Conservation (phyloP, 179 eudicot species). For the Spinacia oleracea region DNA sequence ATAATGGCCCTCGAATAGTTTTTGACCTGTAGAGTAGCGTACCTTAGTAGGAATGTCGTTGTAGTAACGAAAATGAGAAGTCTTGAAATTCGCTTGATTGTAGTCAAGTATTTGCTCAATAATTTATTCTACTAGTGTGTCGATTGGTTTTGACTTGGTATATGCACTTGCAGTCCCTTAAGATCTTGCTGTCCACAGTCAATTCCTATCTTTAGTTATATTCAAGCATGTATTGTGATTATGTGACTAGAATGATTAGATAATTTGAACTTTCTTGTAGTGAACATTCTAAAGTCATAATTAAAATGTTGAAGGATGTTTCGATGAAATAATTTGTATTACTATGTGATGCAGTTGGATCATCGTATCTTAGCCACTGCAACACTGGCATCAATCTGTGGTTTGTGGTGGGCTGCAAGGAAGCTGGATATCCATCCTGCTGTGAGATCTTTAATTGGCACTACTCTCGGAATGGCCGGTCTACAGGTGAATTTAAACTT, state of each 20-base stretch:
- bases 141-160: background rate
- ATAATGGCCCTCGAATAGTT: background rate
- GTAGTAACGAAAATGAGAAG: background rate
- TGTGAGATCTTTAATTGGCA: conserved; percentile 66
- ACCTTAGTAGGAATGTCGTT: no score
- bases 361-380: conserved; percentile 91
- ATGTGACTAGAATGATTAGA: background rate
- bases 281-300: background rate
- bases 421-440: conserved; percentile 93
- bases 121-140: background rate
- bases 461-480: conserved; percentile 84
- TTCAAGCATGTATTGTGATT: no score
- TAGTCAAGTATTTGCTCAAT: no score
- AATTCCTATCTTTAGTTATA: background rate
- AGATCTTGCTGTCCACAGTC: background rate
- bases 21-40: background rate
- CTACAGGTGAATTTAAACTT: conserved; percentile 57
- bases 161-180: background rate
- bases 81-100: background rate
- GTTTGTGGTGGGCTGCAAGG: conserved; percentile 78
- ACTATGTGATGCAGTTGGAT: conserved; percentile 58
- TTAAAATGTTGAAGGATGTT: background rate
- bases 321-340: background rate
- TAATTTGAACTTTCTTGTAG: background rate
- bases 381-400: conserved; percentile 58